Conservation (phyloP, 2,329 filamentous ascomycete genomes). For the Chrysoporthe austroafricana region DNA sequence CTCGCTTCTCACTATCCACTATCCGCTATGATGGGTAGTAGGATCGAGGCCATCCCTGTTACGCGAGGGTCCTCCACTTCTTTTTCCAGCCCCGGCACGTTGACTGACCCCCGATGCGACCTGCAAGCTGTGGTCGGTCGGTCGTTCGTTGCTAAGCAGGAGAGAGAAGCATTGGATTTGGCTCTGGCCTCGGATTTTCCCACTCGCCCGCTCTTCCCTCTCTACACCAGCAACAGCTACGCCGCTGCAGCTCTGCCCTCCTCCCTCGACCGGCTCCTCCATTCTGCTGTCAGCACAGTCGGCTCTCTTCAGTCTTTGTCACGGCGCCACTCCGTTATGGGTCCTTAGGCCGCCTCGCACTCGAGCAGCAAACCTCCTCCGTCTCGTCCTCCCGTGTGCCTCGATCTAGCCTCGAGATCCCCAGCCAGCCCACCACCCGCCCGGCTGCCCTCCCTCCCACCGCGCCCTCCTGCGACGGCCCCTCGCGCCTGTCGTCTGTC, state of each 20-base stretch:
- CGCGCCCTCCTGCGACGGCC: conserved; percentile 9
- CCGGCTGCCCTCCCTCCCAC: conserved; percentile 2
- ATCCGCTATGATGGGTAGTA: neutral
- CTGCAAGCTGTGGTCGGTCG: conserved; percentile 16
- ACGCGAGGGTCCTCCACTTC: conserved; percentile 15
- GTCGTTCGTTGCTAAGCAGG: conserved; percentile 12
- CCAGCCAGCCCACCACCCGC: conserved; percentile 18
- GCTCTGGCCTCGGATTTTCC: conserved; percentile 25
- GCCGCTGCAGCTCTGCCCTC: conserved; percentile 2
- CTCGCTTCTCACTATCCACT: neutral
- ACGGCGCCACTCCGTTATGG: conserved; percentile 17
- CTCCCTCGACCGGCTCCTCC: conserved; percentile 22
- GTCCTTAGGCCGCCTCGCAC: conserved; percentile 6
- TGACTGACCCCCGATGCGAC: conserved; percentile 23
- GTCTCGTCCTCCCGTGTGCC: conserved; percentile 18
- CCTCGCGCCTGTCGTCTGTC: conserved; percentile 7
- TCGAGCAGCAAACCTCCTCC: conserved; percentile 28
- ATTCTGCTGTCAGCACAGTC: conserved; percentile 8
- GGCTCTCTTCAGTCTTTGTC: conserved; percentile 13
- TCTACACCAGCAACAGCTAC: conserved; percentile 15
- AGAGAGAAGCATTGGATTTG: conserved; percentile 16
- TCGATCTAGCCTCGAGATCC: conserved; percentile 18
- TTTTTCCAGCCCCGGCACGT: conserved; percentile 19
- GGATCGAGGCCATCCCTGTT: conserved; percentile 13
- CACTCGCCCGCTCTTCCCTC: conserved; percentile 21